These are phyloP conservation scores for Alternaria incomplexa DNA, from an alignment of 2,329 filamentous ascomycete genomes.

Conservation along the genomic window DNA sequence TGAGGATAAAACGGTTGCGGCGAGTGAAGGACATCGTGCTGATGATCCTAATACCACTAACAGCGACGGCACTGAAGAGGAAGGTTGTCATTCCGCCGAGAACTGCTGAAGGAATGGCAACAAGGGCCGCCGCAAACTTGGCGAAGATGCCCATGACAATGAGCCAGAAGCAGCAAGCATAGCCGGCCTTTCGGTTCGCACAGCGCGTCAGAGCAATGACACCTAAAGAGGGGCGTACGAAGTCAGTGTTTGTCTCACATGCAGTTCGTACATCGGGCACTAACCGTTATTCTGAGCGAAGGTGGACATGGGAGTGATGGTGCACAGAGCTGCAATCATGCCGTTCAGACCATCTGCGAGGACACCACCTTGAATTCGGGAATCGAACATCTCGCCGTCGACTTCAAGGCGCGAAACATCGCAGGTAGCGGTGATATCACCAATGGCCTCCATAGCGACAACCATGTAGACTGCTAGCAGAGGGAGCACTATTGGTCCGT, in stretches of 20 bases:
- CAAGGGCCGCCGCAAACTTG: constrained; percentile 81
- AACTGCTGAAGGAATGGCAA: constrained; percentile 69
- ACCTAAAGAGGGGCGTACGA: too few relatives aligned
- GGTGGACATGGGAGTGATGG: constrained; percentile 72
- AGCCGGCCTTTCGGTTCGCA: constrained; percentile 80
- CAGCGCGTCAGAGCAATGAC: constrained; percentile 77
- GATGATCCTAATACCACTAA: constrained; percentile 79
- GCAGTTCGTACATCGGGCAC: too few relatives aligned
- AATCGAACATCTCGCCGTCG: constrained; percentile 73
- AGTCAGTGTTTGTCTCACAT: too few relatives aligned
- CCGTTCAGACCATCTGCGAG: constrained; percentile 80
- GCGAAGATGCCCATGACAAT: constrained; percentile 82
- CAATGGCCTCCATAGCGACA: constrained; percentile 78
- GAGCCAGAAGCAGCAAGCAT: constrained; percentile 77
- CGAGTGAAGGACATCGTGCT: constrained; percentile 75
- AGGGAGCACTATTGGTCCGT: constrained; percentile 75
- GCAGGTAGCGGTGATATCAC: constrained; percentile 80
- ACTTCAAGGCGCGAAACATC: constrained; percentile 80
- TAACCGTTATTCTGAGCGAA: too few relatives aligned
- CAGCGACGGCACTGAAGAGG: constrained; percentile 76
- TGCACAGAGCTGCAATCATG: constrained; percentile 75
- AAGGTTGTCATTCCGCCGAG: constrained; percentile 70
- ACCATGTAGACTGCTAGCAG: constrained; percentile 69
- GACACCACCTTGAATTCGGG: constrained; percentile 78
- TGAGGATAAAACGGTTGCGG: constrained; percentile 81